phyloP scores from a whole-genome alignment of 129 eudicot genomes.

The Daucus carota region DNA sequence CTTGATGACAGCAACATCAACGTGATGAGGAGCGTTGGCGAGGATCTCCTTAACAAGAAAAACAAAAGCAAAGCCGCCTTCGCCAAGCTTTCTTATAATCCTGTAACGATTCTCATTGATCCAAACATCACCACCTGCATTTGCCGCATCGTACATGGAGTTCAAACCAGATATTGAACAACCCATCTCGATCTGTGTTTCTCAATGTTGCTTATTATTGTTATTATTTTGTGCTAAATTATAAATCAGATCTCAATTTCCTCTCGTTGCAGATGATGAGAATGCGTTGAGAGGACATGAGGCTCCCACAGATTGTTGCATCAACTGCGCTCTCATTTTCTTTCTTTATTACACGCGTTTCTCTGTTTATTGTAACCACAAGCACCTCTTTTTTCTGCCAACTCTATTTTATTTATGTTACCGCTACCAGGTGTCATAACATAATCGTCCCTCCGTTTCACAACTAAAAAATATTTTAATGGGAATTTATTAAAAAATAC shows the following conservation, averaged over 20 bases:
- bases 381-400: too few species aligned
- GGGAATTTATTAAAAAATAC: too few species aligned
- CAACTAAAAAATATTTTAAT: too few species aligned
- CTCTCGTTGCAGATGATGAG: too few species aligned
- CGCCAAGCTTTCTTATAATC: constrained; percentile 76
- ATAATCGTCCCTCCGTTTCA: too few species aligned
- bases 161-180: constrained; percentile 87
- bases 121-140: constrained; percentile 85
- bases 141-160: constrained; percentile 75
- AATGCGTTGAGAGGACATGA: not conserved
- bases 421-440: too few species aligned
- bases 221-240: too few species aligned
- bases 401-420: too few species aligned
- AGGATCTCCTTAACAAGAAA: constrained; percentile 70
- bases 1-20: constrained; percentile 22
- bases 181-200: constrained; percentile 48
- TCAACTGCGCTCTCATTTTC: constrained; percentile 8
- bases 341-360: not conserved
- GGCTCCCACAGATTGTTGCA: not conserved
- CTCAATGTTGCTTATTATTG: not conserved
- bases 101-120: constrained; percentile 82
- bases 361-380: not conserved
- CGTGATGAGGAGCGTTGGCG: constrained; percentile 30
- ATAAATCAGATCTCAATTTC: not conserved
- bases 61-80: constrained; percentile 79